phyloP scores from a whole-genome alignment of 2,329 filamentous ascomycete genomes.

The Hypoxylon sp. region DNA sequence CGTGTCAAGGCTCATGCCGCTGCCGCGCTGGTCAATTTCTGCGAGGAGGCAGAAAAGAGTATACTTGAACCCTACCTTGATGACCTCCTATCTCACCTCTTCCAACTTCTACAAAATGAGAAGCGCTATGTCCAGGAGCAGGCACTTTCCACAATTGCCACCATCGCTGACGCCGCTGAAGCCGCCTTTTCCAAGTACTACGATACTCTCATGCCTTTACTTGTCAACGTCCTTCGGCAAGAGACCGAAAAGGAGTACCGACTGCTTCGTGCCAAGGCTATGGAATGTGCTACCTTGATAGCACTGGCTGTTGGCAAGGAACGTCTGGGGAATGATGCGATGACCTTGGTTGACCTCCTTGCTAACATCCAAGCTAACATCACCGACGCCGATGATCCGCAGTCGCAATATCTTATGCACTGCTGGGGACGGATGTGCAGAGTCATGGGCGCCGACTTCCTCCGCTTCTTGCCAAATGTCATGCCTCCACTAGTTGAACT shows the following conservation, averaged over 20 bases:
- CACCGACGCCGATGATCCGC: slow-evolving; percentile 91
- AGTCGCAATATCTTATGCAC: slow-evolving; percentile 96
- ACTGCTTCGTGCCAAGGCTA: slow-evolving; percentile 93
- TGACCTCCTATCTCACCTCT: slow-evolving; percentile 85
- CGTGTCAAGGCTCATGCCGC: slow-evolving; percentile 97
- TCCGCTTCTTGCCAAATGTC: slow-evolving; percentile 91
- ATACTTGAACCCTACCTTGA: slow-evolving; percentile 95
- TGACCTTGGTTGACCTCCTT: slow-evolving; percentile 88
- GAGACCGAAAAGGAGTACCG: slow-evolving; percentile 96
- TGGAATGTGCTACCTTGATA: slow-evolving; percentile 98
- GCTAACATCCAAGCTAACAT: slow-evolving; percentile 90
- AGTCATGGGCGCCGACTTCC: slow-evolving; percentile 89
- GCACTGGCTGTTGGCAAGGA: slow-evolving; percentile 95
- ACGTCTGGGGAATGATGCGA: slow-evolving; percentile 87
- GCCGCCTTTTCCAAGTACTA: slow-evolving; percentile 96
- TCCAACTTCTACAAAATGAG: slow-evolving; percentile 88
- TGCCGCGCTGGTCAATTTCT: slow-evolving; percentile 98
- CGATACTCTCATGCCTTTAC: slow-evolving; percentile 92
- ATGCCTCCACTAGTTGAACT: slow-evolving; percentile 95
- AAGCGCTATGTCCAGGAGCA: slow-evolving; percentile 99
- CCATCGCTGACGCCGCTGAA: slow-evolving; percentile 98
- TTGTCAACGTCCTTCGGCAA: slow-evolving; percentile 89
- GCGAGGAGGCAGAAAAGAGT: slow-evolving; percentile 95
- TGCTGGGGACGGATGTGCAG: slow-evolving; percentile 99
- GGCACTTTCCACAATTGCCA: slow-evolving; percentile 96